Base-by-base conservation (phyloP, 306 rosid species). In the Fragaria ananassa region DNA sequence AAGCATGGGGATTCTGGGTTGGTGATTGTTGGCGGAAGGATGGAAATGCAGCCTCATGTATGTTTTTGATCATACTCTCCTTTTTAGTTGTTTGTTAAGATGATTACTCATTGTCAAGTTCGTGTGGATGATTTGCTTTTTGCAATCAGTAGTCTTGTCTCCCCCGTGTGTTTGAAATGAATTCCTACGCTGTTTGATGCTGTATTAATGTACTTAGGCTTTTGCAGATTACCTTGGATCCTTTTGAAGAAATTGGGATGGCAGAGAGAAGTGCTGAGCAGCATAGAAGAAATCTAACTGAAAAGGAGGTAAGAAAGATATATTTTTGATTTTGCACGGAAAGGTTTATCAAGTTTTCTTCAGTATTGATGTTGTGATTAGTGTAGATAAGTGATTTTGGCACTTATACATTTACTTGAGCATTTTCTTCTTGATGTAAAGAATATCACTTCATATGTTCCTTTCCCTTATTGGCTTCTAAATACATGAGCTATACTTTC, bases 21-120 rank as follows among this genome's bases (percentile, higher is more conserved):
- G 86, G 82, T 96, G 82, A 89, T 96, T 83, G 89, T 96, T 77
- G 99, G 98, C 77, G 99, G 97, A 71, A 91, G 99, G 81, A 91
- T 96, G 99, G 99, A 96, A 87, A 82, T 91, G 86, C 97, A 91
- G 85, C 89, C 96, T 70, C 97, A 92, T 81, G 99, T 96, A 91
- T 78, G 92, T 76, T 39, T 72, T 60, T 71, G 68, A 71, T 54
- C 27, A 7, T 53, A 8, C 60, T 54, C 27, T 54, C 19, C 4
- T 54, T 8, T 54, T 37, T 25, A 58, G 18, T 11, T 49, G 2
- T 68, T 4, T 21, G 1, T 45, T 34, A 7, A 68, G 73, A 45
- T 45, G 57, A 14, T 14, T 45, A n/a, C 7, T n/a, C 2, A 29
- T 57, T 53, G 77, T 56, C 10, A 11, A 18, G 27, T 66, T 66